Evolutionary conservation across 352 stramenopile species (phyloP).

Genomic region (Phytophthora tentaculata): DNA sequence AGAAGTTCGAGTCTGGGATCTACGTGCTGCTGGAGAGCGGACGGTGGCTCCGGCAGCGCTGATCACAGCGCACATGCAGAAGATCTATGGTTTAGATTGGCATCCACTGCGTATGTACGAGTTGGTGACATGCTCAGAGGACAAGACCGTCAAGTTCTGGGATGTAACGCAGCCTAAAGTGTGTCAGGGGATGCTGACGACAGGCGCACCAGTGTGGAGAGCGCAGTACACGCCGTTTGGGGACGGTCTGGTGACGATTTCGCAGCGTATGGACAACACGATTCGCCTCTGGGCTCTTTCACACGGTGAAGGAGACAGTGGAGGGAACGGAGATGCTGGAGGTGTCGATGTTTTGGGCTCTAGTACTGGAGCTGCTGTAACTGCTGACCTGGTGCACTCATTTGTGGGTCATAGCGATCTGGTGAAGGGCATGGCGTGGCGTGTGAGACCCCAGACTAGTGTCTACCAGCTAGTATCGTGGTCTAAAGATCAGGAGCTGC

Average conservation of each 20-base stretch:
- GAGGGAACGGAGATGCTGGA: slow-evolving; percentile 17
- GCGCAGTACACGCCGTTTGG: slow-evolving; percentile 84
- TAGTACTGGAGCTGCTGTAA: slow-evolving; percentile 28
- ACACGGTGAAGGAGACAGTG: slow-evolving; percentile 33
- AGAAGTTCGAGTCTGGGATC: slow-evolving; percentile 83
- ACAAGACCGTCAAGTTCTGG: slow-evolving; percentile 89
- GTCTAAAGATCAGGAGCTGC: slow-evolving; percentile 82
- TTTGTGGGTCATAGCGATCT: slow-evolving; percentile 70
- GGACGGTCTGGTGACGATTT: slow-evolving; percentile 80
- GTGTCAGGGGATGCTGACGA: slow-evolving; percentile 70
- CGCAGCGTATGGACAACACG: slow-evolving; percentile 63
- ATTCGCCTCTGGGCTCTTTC: slow-evolving; percentile 74
- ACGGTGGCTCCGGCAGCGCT: slow-evolving; percentile 53
- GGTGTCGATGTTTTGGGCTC: slow-evolving; percentile 18
- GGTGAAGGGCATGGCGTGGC: slow-evolving; percentile 75
- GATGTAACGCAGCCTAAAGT: slow-evolving; percentile 66
- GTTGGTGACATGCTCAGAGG: slow-evolving; percentile 84
- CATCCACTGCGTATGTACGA: slow-evolving; percentile 78
- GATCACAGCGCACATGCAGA: slow-evolving; percentile 86
- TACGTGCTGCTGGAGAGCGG: slow-evolving; percentile 51
- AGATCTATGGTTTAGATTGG: slow-evolving; percentile 86
- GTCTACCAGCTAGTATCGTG: slow-evolving; percentile 81
- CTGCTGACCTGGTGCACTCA: slow-evolving; percentile 59
- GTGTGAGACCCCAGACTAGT: slow-evolving; percentile 42
- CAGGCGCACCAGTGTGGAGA: slow-evolving; percentile 65